phyloP scores from a whole-genome alignment of 2,329 filamentous ascomycete species.

The Sphaerulina vaccinii region DNA sequence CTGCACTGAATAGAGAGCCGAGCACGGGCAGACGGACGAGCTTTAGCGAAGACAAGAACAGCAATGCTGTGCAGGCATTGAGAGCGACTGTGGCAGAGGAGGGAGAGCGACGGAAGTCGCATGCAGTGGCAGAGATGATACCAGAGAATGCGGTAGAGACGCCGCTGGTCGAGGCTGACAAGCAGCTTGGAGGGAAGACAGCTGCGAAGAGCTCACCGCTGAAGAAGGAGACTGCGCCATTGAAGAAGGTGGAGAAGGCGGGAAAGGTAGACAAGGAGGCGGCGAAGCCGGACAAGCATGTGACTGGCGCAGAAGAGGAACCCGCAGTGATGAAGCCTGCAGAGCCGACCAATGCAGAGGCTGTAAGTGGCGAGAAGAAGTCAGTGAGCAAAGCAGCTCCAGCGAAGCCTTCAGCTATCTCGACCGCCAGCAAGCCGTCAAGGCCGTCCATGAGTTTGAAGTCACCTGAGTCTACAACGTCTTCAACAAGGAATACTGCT shows the following conservation, averaged over 20 bases:
- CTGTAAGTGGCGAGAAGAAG: slow-evolving; percentile 41
- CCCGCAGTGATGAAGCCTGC: slow-evolving; percentile 42
- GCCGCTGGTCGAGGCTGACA: slow-evolving; percentile 32
- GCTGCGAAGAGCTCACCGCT: slow-evolving; percentile 4
- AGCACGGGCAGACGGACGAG: slow-evolving; percentile 35
- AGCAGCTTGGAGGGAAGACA: slow-evolving; percentile 16
- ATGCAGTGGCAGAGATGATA: slow-evolving; percentile 39
- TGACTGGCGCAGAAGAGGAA: slow-evolving; percentile 44
- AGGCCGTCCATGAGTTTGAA: slow-evolving; percentile 14
- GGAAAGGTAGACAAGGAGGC: slow-evolving; percentile 46
- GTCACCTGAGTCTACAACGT: slow-evolving; percentile 15
- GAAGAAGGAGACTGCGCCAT: slow-evolving; percentile 1
- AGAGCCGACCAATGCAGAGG: slow-evolving; percentile 39
- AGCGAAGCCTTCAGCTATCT: slow-evolving; percentile 10
- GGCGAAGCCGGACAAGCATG: slow-evolving; percentile 47
- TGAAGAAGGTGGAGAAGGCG: slow-evolving; percentile 9
- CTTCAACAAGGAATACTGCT: slow-evolving; percentile 15
- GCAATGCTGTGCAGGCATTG: slow-evolving; percentile 38
- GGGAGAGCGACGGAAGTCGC: slow-evolving; percentile 39
- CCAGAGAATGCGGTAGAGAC: slow-evolving; percentile 46
- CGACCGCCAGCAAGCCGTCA: slow-evolving; percentile 17
- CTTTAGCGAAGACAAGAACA: slow-evolving; percentile 43
- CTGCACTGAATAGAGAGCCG: slow-evolving; percentile 26
- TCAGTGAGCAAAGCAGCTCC: slow-evolving; percentile 35
- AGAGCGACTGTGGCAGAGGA: slow-evolving; percentile 44